Conservation (phyloP, 176 grass and related monocot species). For the Carex scoparia region DNA sequence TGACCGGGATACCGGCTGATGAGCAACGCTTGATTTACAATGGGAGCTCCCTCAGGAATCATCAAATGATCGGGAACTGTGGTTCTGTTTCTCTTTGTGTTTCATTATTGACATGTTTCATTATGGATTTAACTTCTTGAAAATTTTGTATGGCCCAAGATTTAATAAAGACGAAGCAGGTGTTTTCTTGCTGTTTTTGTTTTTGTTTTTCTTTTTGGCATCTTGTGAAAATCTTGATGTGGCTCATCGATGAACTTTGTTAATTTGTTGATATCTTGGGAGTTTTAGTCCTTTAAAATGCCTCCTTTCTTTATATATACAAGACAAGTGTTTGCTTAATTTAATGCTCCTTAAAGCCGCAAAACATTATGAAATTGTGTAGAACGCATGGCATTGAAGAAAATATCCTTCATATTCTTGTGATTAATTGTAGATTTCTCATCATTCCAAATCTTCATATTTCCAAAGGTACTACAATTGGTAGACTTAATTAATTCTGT, state of each 20-base stretch:
- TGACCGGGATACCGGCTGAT: background rate
- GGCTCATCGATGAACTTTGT: background rate
- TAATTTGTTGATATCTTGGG: background rate
- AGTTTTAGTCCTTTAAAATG: background rate
- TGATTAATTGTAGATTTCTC: too few relatives aligned
- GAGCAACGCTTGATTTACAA: background rate
- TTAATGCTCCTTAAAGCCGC: background rate
- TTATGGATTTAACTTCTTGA: background rate
- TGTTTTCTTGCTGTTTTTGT: background rate
- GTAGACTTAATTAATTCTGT: too few relatives aligned
- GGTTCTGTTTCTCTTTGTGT: background rate
- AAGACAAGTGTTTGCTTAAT: background rate
- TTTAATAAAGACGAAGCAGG: background rate
- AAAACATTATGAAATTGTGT: background rate
- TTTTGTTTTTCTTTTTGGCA: background rate
- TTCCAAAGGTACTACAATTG: too few relatives aligned
- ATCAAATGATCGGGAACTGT: background rate
- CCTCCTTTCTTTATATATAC: background rate
- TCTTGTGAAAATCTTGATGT: background rate
- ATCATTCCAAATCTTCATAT: too few relatives aligned
- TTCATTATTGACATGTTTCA: background rate
- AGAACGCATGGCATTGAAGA: background rate
- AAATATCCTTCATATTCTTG: too few relatives aligned
- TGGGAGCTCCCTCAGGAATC: background rate
- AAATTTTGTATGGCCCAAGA: background rate